phyloP scores from a whole-genome alignment of 2,329 filamentous ascomycete species.

The Neurospora crassa region DNA sequence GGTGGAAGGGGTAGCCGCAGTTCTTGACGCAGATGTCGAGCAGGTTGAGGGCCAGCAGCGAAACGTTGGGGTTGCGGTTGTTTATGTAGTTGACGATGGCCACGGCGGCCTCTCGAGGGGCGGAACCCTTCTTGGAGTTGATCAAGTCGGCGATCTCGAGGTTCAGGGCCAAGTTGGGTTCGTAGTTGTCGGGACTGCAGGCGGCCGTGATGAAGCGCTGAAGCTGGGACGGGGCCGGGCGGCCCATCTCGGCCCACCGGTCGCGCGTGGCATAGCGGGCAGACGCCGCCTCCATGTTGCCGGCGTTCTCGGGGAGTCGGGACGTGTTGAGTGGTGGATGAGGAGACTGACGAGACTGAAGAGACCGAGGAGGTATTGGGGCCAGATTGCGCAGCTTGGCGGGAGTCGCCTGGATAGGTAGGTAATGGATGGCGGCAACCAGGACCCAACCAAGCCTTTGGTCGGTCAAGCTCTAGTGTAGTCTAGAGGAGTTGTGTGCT shows the following conservation, averaged over 20 bases:
- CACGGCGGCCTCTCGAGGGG: slow-evolving; percentile 88
- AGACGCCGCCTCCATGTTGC: slow-evolving; percentile 79
- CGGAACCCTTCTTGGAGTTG: slow-evolving; percentile 93
- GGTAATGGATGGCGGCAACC: not conserved
- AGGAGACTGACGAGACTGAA: not conserved
- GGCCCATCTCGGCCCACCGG: slow-evolving; percentile 71
- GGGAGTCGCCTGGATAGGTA: not conserved
- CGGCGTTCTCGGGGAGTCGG: not conserved
- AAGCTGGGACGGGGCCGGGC: slow-evolving; percentile 72
- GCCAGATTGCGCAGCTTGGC: not conserved
- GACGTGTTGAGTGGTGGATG: not conserved
- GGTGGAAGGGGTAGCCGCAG: slow-evolving; percentile 96
- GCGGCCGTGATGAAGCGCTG: slow-evolving; percentile 94
- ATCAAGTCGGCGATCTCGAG: slow-evolving; percentile 95
- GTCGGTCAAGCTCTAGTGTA: not conserved
- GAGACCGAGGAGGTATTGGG: not conserved
- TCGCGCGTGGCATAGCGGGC: slow-evolving; percentile 92
- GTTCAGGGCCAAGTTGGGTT: slow-evolving; percentile 91
- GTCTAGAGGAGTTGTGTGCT: not conserved
- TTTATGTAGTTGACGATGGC: slow-evolving; percentile 93
- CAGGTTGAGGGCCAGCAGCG: slow-evolving; percentile 78
- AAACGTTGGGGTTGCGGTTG: slow-evolving; percentile 92
- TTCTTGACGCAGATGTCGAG: slow-evolving; percentile 99
- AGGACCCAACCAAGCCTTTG: not conserved
- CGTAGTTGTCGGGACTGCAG: slow-evolving; percentile 94